A percentile compares a stretch with the other conserved stretches of the same genome.
Conservation (phyloP, 2,329 filamentous ascomycete genomes). For the Phaeomoniella chlamydospora region DNA sequence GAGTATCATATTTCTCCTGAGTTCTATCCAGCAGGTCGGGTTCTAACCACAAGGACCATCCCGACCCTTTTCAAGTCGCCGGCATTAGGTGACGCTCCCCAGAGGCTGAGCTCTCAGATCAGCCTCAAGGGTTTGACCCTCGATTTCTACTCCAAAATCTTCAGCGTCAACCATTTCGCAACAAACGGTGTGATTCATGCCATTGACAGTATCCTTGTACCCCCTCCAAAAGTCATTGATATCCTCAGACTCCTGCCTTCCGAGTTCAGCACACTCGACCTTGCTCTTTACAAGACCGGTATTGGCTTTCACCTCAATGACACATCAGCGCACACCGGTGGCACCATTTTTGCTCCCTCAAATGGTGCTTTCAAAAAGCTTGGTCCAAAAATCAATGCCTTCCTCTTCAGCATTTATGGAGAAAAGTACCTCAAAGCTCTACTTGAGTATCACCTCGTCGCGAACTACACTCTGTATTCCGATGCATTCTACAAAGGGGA, state of each 20-base stretch:
- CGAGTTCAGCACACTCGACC: conserved; percentile 64
- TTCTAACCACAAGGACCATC: conserved; percentile 60
- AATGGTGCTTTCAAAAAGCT: conserved; percentile 71
- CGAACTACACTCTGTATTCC: conserved; percentile 64
- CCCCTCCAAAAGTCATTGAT: conserved; percentile 50
- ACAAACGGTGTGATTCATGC: conserved; percentile 54
- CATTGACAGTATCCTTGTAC: conserved; percentile 59
- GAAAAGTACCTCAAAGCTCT: conserved; percentile 63
- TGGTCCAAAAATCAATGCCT: conserved; percentile 59
- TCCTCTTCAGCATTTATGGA: conserved; percentile 68
- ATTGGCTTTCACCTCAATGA: conserved; percentile 47
- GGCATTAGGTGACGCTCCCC: conserved; percentile 48
- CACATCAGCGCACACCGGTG: conserved; percentile 41
- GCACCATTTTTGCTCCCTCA: conserved; percentile 66
- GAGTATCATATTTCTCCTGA: conserved; percentile 62
- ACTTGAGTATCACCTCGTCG: conserved; percentile 63
- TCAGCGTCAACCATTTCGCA: conserved; percentile 56
- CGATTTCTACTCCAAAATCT: conserved; percentile 63
- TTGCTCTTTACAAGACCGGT: conserved; percentile 61
- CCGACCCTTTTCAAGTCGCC: conserved; percentile 50
- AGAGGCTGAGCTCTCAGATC: conserved; percentile 58
- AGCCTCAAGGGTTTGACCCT: conserved; percentile 49
- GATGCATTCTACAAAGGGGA: conserved; percentile 58
- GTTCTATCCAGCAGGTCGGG: conserved; percentile 48
- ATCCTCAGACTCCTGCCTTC: conserved; percentile 52